Evolutionary conservation across 1,284 basidiomycete genomes (phyloP).

Genomic region (Earliella scabrosa): DNA sequence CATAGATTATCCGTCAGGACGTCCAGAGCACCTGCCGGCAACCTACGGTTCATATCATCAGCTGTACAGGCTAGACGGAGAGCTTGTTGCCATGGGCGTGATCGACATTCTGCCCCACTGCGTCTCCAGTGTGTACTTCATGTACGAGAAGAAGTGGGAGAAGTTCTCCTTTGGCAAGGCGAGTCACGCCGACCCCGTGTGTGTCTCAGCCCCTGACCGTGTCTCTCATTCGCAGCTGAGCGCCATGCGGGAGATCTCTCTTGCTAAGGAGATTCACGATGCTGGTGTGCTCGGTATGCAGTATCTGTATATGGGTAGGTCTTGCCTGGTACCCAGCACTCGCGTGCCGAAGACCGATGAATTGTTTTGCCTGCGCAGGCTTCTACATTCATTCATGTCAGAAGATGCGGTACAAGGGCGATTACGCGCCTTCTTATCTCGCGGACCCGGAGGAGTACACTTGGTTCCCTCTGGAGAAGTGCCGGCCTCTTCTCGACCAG

Average conservation of each 20-base stretch:
- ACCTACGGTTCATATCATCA: slow-evolving; percentile 88
- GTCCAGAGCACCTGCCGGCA: slow-evolving; percentile 63
- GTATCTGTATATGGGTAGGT: slow-evolving; percentile 83
- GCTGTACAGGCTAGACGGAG: slow-evolving; percentile 80
- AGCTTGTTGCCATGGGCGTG: slow-evolving; percentile 87
- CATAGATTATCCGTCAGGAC: slow-evolving; percentile 59
- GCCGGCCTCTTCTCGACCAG: slow-evolving; percentile 63
- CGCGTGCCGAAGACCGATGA: too few relatives aligned
- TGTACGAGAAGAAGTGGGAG: slow-evolving; percentile 86
- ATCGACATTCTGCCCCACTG: slow-evolving; percentile 91
- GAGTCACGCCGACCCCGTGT: slow-evolving; percentile 4
- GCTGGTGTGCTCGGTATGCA: slow-evolving; percentile 68
- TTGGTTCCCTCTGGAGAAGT: slow-evolving; percentile 73
- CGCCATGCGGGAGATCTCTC: slow-evolving; percentile 77
- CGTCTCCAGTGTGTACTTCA: slow-evolving; percentile 95
- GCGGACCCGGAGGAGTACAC: slow-evolving; percentile 87
- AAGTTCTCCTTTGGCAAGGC: slow-evolving; percentile 86
- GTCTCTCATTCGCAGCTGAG: slow-evolving; percentile 58
- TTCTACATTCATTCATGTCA: slow-evolving; percentile 91
- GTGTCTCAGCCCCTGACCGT: not conserved
- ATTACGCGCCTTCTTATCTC: slow-evolving; percentile 88
- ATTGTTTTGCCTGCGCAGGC: too few relatives aligned
- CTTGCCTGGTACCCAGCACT: too few relatives aligned
- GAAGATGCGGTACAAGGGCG: slow-evolving; percentile 98
- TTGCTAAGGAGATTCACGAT: slow-evolving; percentile 73